Conservation (phyloP, 2,329 filamentous ascomycete species). For the Beauveria medogensis region DNA sequence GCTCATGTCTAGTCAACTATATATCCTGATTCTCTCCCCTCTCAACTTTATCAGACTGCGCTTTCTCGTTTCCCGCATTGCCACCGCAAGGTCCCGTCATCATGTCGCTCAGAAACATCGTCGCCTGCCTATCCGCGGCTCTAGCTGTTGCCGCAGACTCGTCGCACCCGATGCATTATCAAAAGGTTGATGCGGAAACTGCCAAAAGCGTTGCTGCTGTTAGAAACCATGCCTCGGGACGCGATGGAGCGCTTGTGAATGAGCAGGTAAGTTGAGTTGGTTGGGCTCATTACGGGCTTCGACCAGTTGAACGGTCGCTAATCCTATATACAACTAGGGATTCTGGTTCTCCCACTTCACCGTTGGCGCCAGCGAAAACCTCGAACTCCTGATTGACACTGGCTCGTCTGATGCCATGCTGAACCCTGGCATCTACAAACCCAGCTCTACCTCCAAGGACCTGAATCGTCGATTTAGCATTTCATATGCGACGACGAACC, state of each 20-base stretch:
- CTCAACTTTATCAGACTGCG: neutral
- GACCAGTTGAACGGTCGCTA: neutral
- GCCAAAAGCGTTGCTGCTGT: constrained; percentile 9
- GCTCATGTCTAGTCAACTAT: neutral
- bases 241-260: constrained; percentile 6
- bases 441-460: constrained; percentile 10
- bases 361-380: constrained; percentile 14
- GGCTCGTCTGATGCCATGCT: constrained; percentile 15
- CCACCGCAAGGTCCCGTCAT: neutral
- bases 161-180: constrained; percentile 13
- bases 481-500: constrained; percentile 16
- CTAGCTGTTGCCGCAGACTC: constrained; percentile 12
- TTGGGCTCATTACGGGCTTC: neutral
- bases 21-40: neutral
- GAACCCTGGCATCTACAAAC: constrained; percentile 16
- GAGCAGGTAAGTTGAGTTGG: constrained; percentile 11
- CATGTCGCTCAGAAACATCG: constrained; percentile 12
- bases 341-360: constrained; percentile 18
- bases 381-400: constrained; percentile 16
- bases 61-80: neutral
- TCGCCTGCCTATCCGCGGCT: constrained; percentile 11
- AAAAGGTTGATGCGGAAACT: constrained; percentile 11
- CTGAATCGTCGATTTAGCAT: constrained; percentile 11
- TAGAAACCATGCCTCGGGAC: constrained; percentile 4
- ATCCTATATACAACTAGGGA: constrained; percentile 5